A percentile compares a stretch with the other conserved stretches of the same genome.
Conservation (phyloP, 148 eudicot species). For the Camellia granthamiana region DNA sequence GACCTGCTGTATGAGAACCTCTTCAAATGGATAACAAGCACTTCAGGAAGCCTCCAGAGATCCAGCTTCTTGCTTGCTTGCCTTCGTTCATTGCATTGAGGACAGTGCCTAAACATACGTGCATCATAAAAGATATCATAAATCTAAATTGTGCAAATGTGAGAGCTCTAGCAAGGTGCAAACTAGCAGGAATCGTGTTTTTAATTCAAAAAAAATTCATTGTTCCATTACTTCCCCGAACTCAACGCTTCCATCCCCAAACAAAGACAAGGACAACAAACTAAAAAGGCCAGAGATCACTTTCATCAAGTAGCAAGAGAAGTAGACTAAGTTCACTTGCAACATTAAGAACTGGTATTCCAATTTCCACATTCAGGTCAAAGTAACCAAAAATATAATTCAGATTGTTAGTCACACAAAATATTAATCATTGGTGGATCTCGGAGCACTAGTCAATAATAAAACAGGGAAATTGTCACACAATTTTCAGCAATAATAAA, state of each 20-base stretch:
- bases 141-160: neutral
- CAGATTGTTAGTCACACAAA: neutral
- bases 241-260: no score
- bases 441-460: neutral
- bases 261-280: neutral
- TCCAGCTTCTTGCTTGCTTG: conserved; percentile 99
- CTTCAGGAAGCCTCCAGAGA: conserved; percentile 98
- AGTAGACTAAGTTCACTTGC: no score
- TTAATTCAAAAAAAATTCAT: no score
- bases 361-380: no score
- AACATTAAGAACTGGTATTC: no score
- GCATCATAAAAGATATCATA: conserved; percentile 4
- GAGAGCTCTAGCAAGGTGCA: neutral
- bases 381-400: no score
- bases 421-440: neutral
- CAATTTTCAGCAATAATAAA: neutral
- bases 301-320: no score
- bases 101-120: conserved; percentile 67
- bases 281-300: no score
- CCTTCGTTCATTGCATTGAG: conserved; percentile 84
- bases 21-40: conserved; percentile 87
- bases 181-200: no score
- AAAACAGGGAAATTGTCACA: neutral
- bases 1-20: conserved; percentile 93
- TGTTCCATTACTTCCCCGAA: no score